Percentiles rank a stretch among this genome's conserved stretches.
Conservation (phyloP, 176 grass and related monocot genomes). For the sorghum (Sorghum bicolor) region DNA sequence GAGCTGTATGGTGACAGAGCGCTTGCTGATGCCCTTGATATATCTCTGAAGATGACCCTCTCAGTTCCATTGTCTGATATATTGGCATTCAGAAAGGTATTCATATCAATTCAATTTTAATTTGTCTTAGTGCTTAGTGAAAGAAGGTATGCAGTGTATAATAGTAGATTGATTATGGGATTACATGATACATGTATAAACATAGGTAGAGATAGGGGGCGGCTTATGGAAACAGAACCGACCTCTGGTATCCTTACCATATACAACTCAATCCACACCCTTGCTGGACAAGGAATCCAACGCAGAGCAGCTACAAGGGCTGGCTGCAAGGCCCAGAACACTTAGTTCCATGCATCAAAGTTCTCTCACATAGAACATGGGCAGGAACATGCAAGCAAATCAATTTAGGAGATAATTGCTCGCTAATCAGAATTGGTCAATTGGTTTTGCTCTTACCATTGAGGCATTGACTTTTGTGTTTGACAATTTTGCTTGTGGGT, state of each 20-base stretch:
- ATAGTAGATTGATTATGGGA: not conserved
- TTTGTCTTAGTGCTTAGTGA: slow-evolving; percentile 10
- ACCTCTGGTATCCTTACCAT: not conserved
- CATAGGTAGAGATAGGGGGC: not conserved
- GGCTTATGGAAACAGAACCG: not conserved
- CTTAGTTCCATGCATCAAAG: not conserved
- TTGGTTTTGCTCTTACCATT: not conserved
- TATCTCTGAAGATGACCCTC: slow-evolving; percentile 97
- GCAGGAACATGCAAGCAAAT: not conserved
- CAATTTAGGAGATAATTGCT: slow-evolving; percentile 10
- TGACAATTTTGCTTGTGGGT: not conserved
- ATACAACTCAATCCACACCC: not conserved
- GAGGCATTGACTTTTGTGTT: not conserved
- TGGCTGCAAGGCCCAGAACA: not conserved
- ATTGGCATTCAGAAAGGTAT: slow-evolving; percentile 90
- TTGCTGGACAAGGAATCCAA: not conserved
- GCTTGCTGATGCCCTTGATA: slow-evolving; percentile 88
- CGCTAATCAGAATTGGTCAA: not conserved
- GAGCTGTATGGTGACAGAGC: slow-evolving; percentile 97
- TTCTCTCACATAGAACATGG: slow-evolving; percentile 12
- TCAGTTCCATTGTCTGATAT: slow-evolving; percentile 86
- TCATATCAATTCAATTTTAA: slow-evolving; percentile 21
- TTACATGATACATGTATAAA: not conserved
- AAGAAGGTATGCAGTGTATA: not conserved
- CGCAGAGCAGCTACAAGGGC: not conserved